phyloP scores from a whole-genome alignment of 257 asterid species.

The Solanum chiquidenum region DNA sequence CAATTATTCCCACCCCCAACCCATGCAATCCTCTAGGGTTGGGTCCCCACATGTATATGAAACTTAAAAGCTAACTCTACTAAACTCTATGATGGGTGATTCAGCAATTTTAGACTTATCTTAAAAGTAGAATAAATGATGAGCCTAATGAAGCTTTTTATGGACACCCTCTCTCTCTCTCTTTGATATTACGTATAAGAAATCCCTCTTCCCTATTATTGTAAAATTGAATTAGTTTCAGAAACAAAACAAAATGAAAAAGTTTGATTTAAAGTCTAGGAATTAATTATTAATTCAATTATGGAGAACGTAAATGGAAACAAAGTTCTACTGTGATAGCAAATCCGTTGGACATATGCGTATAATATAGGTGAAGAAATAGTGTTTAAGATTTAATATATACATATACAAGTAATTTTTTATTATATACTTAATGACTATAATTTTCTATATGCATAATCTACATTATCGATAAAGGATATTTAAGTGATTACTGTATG shows the following conservation, averaged over 20 bases:
- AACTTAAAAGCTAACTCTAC: neutral
- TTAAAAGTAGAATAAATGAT: neutral
- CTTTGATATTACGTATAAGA: neutral
- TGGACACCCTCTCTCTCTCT: neutral
- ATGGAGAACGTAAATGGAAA: neutral
- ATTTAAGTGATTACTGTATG: neutral
- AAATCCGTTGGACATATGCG: neutral
- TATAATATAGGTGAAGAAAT: neutral
- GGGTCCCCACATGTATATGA: neutral
- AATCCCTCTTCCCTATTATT: neutral
- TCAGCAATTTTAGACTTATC: neutral
- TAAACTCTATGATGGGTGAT: neutral
- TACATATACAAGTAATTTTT: neutral
- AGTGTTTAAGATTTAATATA: neutral
- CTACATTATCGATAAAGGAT: neutral
- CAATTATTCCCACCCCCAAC: neutral
- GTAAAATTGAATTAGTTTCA: neutral
- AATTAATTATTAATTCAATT: neutral
- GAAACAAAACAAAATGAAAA: neutral
- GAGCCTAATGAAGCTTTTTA: neutral
- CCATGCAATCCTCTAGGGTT: neutral
- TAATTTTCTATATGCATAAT: neutral
- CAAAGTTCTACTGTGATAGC: neutral
- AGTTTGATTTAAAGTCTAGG: neutral
- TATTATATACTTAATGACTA: neutral